Evolutionary conservation across 306 rosid genomes (phyloP).

Genomic region (Clitoria ternatea): DNA sequence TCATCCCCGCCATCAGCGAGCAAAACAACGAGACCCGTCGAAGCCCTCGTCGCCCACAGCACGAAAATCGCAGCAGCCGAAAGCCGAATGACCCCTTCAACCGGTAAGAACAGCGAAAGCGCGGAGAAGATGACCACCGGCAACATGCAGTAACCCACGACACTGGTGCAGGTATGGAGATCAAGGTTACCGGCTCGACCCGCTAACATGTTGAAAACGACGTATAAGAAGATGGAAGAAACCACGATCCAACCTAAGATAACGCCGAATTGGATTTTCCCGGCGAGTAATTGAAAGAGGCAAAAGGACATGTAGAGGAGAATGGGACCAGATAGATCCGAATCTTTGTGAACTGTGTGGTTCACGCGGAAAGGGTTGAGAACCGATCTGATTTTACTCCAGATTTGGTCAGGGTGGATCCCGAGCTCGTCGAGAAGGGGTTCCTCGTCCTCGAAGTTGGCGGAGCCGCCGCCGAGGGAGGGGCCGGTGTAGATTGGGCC

Average conservation of each 20-base stretch:
- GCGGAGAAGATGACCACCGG: slow-evolving; percentile 88
- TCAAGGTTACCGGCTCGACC: slow-evolving; percentile 84
- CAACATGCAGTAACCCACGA: slow-evolving; percentile 82
- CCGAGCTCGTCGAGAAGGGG: slow-evolving; percentile 97
- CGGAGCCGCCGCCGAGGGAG: slow-evolving; percentile 38
- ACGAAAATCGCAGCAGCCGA: slow-evolving; percentile 61
- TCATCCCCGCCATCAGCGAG: slow-evolving; percentile 93
- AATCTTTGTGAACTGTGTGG: slow-evolving; percentile 64
- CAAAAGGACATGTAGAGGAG: slow-evolving; percentile 82
- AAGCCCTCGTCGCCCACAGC: slow-evolving; percentile 85
- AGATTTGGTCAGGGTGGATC: slow-evolving; percentile 94
- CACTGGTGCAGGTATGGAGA: slow-evolving; percentile 90
- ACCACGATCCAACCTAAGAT: slow-evolving; percentile 97
- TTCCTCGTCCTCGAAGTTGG: slow-evolving; percentile 82
- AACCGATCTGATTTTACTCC: slow-evolving; percentile 80
- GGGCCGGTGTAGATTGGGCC: slow-evolving; percentile 56
- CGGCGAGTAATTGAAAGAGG: slow-evolving; percentile 90
- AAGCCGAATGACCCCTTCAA: slow-evolving; percentile 49
- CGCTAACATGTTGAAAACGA: slow-evolving; percentile 91
- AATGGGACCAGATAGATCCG: slow-evolving; percentile 92
- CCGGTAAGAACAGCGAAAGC: slow-evolving; percentile 68
- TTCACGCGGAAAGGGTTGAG: slow-evolving; percentile 78
- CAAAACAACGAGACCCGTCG: slow-evolving; percentile 67
- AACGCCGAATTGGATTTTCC: slow-evolving; percentile 94
- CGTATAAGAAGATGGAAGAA: slow-evolving; percentile 79